A percentile compares a stretch with the other conserved stretches of the same genome.
phyloP scores from a whole-genome alignment of 208 protist species.

The Leishmania mexicana region DNA sequence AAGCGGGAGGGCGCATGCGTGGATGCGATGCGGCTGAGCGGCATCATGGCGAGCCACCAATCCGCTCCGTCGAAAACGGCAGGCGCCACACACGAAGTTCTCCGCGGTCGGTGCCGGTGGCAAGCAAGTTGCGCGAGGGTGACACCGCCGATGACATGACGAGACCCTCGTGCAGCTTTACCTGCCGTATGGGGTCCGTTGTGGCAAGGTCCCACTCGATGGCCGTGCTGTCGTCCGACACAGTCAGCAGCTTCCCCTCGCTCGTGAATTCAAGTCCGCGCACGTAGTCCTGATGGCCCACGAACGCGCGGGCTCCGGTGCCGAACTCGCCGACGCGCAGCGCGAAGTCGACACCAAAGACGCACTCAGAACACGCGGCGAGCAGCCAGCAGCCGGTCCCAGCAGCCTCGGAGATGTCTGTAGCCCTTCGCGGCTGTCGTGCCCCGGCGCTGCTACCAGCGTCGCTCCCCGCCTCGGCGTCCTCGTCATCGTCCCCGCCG shows the following conservation, averaged over 20 bases:
- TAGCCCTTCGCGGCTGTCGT: not conserved
- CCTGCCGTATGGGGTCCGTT: conserved; percentile 58
- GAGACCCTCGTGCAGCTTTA: conserved; percentile 77
- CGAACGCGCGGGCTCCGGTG: conserved; percentile 44
- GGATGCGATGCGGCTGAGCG: not conserved
- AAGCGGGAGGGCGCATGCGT: not conserved
- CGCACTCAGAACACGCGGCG: conserved; percentile 76
- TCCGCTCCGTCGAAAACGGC: conserved; percentile 68
- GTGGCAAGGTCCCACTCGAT: conserved; percentile 69
- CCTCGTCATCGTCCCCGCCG: not conserved
- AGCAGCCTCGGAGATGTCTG: conserved; percentile 16
- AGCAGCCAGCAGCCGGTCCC: conserved; percentile 61
- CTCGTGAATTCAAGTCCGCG: conserved; percentile 75
- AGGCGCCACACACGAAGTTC: conserved; percentile 76
- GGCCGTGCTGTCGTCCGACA: conserved; percentile 80
- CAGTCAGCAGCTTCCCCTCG: conserved; percentile 63
- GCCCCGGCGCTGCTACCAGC: conserved; percentile 4
- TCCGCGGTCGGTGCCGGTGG: conserved; percentile 77
- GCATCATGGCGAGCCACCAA: conserved; percentile 14
- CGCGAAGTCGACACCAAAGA: conserved; percentile 72
- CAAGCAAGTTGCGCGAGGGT: conserved; percentile 40
- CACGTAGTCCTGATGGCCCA: conserved; percentile 82
- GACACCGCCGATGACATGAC: conserved; percentile 81
- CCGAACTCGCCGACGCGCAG: conserved; percentile 50
- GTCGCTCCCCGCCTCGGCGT: not conserved